Conservation (phyloP, 805 yeast species). For the Saturnispora saitoi region DNA sequence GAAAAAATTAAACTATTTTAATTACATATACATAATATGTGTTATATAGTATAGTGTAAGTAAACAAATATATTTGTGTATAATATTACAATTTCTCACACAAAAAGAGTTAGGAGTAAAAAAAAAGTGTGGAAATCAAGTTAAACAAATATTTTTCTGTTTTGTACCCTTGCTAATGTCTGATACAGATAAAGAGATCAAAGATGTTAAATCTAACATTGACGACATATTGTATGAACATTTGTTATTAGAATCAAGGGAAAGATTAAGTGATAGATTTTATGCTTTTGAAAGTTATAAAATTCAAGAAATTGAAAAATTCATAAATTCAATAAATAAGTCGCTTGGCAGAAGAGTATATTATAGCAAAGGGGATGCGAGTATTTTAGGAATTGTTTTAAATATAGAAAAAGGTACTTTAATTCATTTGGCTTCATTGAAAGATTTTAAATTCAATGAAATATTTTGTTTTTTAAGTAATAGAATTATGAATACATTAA, state of each 20-base stretch:
- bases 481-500: not conserved
- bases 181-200: not conserved
- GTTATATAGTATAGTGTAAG: too few species aligned
- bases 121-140: too few species aligned
- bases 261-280: constrained; percentile 1
- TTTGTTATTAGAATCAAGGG: not conserved
- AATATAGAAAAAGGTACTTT: constrained; percentile 12
- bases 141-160: not conserved
- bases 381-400: constrained; percentile 10
- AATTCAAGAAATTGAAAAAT: not conserved
- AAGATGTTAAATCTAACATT: not conserved
- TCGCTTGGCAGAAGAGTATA: constrained; percentile 7
- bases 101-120: too few species aligned
- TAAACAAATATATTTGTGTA: too few species aligned
- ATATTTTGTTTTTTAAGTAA: constrained; percentile 3
- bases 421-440: constrained; percentile 9
- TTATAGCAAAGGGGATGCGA: not conserved
- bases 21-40: too few species aligned
- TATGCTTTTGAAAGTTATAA: constrained; percentile 1
- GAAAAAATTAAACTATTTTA: too few species aligned
- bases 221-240: constrained; percentile 1
- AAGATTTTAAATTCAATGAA: constrained; percentile 1
- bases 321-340: constrained; percentile 2
- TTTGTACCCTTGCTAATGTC: not conserved
- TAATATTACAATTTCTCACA: too few species aligned